phyloP scores from a whole-genome alignment of 2,329 filamentous ascomycete species.

The Coniochaeta sp. region DNA sequence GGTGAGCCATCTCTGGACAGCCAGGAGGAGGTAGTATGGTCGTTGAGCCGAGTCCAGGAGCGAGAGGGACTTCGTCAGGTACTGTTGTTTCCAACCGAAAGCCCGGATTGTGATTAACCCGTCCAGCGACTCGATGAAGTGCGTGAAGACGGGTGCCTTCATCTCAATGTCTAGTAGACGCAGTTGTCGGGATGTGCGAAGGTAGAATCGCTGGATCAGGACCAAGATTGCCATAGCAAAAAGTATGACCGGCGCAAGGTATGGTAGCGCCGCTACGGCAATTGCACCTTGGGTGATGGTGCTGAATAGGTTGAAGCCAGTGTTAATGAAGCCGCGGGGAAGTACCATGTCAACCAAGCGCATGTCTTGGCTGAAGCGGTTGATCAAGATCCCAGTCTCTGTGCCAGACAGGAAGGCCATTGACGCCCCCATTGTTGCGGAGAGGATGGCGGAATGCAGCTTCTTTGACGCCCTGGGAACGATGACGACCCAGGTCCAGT shows the following conservation, averaged over 20 bases:
- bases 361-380: background rate
- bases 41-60: slow-evolving; percentile 16
- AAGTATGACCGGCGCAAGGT: background rate
- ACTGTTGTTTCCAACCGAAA: slow-evolving; percentile 35
- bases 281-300: background rate
- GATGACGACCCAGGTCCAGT: background rate
- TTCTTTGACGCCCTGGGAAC: background rate
- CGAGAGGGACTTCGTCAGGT: slow-evolving; percentile 25
- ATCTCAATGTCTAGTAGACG: slow-evolving; percentile 27
- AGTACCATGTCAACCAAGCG: background rate
- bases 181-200: slow-evolving; percentile 28
- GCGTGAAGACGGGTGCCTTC: slow-evolving; percentile 34
- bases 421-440: background rate
- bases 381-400: background rate
- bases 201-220: slow-evolving; percentile 21
- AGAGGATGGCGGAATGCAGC: background rate
- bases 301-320: background rate
- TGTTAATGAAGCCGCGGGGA: background rate
- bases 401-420: background rate
- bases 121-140: slow-evolving; percentile 40
- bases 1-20: slow-evolving; percentile 11
- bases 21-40: slow-evolving; percentile 7
- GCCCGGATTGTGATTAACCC: slow-evolving; percentile 42
- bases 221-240: background rate
- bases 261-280: background rate